phyloP scores from a whole-genome alignment of 2,329 filamentous ascomycete species.

The Gremmenia infestans region DNA sequence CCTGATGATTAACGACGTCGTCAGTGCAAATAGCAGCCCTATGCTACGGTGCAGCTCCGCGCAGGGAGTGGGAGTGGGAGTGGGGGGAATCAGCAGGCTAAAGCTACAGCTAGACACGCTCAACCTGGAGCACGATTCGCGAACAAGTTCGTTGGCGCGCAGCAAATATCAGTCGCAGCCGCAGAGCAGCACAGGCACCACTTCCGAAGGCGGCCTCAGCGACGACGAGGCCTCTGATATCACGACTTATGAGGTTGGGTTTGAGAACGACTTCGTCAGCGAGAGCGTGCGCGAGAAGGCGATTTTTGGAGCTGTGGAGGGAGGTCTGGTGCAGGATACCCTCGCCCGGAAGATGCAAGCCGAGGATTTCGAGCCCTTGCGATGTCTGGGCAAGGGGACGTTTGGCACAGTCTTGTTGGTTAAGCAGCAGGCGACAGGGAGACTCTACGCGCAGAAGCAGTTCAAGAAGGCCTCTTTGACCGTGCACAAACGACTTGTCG shows the following conservation, averaged over 20 bases:
- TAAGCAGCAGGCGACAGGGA: slow-evolving; percentile 80
- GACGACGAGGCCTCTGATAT: slow-evolving; percentile 63
- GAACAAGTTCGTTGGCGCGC: slow-evolving; percentile 51
- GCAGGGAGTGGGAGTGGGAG: slow-evolving; percentile 51
- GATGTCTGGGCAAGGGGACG: slow-evolving; percentile 91
- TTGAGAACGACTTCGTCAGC: slow-evolving; percentile 82
- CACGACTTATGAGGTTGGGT: slow-evolving; percentile 78
- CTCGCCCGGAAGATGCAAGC: slow-evolving; percentile 76
- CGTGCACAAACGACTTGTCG: slow-evolving; percentile 90
- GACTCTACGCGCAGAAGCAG: slow-evolving; percentile 95
- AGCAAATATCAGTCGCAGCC: slow-evolving; percentile 54
- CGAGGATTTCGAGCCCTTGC: slow-evolving; percentile 82
- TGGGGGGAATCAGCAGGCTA: slow-evolving; percentile 76
- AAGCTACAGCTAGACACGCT: slow-evolving; percentile 77
- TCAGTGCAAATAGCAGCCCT: slow-evolving; percentile 57
- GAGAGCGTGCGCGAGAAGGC: slow-evolving; percentile 44
- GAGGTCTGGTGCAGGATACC: slow-evolving; percentile 45
- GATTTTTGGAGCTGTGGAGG: slow-evolving; percentile 44
- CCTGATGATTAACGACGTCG: slow-evolving; percentile 34
- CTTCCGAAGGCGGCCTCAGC: slow-evolving; percentile 38
- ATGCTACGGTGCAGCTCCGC: slow-evolving; percentile 44
- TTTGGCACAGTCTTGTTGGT: slow-evolving; percentile 94
- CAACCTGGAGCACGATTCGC: slow-evolving; percentile 54
- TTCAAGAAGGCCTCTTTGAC: slow-evolving; percentile 95
- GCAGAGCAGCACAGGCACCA: slow-evolving; percentile 36